These are phyloP conservation scores for barley (Hordeum vulgare) DNA, from an alignment of 176 grass and related monocot species.

Conservation along the genomic window DNA sequence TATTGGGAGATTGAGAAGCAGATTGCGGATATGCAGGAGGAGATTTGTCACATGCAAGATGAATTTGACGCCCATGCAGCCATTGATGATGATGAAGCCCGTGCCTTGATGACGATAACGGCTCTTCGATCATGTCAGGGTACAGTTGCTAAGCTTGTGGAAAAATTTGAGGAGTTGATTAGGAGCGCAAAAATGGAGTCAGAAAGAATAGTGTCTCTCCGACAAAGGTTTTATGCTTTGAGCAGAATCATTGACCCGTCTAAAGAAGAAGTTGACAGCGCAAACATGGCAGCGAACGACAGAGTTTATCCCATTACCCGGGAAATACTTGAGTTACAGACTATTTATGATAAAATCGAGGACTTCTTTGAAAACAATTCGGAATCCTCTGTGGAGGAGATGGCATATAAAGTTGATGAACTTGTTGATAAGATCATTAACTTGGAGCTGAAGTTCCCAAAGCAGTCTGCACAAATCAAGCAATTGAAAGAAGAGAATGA, in stretches of 20 bases:
- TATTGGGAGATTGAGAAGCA: slow-evolving; percentile 74
- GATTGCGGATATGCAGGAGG: slow-evolving; percentile 55
- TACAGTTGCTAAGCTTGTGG: slow-evolving; percentile 41
- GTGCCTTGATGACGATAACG: slow-evolving; percentile 59
- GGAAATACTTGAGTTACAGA: slow-evolving; percentile 46
- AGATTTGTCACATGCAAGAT: slow-evolving; percentile 58
- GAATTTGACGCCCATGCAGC: slow-evolving; percentile 40
- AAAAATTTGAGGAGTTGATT: slow-evolving; percentile 33
- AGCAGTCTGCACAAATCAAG: slow-evolving; percentile 56
- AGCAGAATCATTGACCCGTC: slow-evolving; percentile 12
- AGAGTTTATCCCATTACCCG: slow-evolving; percentile 19
- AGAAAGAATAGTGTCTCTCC: slow-evolving; percentile 34
- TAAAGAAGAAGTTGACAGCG: background rate
- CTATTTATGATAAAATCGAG: slow-evolving; percentile 53
- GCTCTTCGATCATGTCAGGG: slow-evolving; percentile 73
- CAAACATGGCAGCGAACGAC: background rate
- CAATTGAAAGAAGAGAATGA: slow-evolving; percentile 51
- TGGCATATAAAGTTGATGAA: slow-evolving; percentile 73
- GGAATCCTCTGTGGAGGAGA: slow-evolving; percentile 53
- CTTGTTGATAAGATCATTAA: slow-evolving; percentile 64
- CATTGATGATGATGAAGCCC: slow-evolving; percentile 64
- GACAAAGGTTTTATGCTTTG: slow-evolving; percentile 40
- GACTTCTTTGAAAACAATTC: slow-evolving; percentile 50
- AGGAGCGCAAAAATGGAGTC: slow-evolving; percentile 42
- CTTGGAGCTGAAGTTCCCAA: slow-evolving; percentile 62